Conservation (phyloP, 352 stramenopile species). For the Peronospora belbahrii region DNA sequence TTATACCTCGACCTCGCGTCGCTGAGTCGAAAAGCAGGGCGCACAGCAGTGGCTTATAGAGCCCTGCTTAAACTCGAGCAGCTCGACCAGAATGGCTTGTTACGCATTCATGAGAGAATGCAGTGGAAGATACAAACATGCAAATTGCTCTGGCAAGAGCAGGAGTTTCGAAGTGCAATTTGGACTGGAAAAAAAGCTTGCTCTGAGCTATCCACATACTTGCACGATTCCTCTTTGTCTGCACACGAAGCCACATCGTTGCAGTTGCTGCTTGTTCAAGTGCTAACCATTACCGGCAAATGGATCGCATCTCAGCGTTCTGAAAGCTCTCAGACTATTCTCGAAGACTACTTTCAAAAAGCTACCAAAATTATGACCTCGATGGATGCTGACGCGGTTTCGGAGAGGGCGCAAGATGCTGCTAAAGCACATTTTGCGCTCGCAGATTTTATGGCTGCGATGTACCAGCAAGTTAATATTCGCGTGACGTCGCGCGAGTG, state of each 20-base stretch:
- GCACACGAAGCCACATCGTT: conserved; percentile 17
- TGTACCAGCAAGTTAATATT: conserved; percentile 84
- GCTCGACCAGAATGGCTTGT: conserved; percentile 26
- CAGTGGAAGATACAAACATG: conserved; percentile 71
- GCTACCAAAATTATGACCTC: conserved; percentile 57
- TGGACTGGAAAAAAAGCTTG: conserved; percentile 56
- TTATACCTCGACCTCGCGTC: conserved; percentile 51
- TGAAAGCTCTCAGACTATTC: conserved; percentile 86
- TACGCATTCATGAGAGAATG: conserved; percentile 39
- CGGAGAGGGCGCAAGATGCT: conserved; percentile 38
- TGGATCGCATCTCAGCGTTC: conserved; percentile 92
- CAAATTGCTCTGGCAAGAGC: conserved; percentile 72
- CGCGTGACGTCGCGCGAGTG: conserved; percentile 87
- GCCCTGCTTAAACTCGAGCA: conserved; percentile 56
- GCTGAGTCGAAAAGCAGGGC: conserved; percentile 54
- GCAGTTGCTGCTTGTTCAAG: conserved; percentile 49
- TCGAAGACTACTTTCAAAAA: conserved; percentile 88
- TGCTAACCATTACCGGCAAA: conserved; percentile 76
- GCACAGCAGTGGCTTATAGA: conserved; percentile 58
- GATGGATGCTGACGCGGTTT: conserved; percentile 30
- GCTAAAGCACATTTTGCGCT: conserved; percentile 82
- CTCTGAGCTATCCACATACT: conserved; percentile 27
- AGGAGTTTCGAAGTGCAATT: conserved; percentile 65
- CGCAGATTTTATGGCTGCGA: conserved; percentile 87
- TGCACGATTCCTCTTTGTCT: conserved; percentile 20